Evolutionary conservation across 495 filamentous ascomycete species (phyloP).

Genomic region (Aspergillus indologenus): DNA sequence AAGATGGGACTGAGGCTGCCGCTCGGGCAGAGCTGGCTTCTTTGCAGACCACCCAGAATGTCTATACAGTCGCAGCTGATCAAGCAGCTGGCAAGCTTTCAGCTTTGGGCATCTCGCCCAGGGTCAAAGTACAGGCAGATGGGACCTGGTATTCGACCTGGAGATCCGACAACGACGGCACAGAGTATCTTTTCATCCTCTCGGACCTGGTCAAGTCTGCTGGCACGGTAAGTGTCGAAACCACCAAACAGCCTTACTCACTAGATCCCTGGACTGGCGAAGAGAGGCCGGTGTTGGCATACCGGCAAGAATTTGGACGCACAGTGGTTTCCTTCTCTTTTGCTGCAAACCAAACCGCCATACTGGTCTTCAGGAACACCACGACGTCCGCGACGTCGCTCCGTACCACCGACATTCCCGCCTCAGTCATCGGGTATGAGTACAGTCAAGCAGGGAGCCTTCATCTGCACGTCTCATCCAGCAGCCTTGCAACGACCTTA

Average conservation of each 20-base stretch:
- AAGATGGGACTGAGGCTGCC: slow-evolving; percentile 13
- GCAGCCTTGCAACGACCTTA: slow-evolving; percentile 4
- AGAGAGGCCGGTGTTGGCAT: slow-evolving; percentile 29
- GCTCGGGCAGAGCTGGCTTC: slow-evolving; percentile 3
- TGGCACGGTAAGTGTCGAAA: slow-evolving; percentile 26
- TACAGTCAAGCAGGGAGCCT: slow-evolving; percentile 11
- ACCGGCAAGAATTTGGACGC: slow-evolving; percentile 18
- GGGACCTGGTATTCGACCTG: slow-evolving; percentile 35
- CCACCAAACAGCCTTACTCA: slow-evolving; percentile 30
- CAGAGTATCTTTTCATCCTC: slow-evolving; percentile 40
- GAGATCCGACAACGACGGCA: slow-evolving; percentile 22
- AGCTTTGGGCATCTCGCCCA: slow-evolving; percentile 19
- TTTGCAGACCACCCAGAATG: slow-evolving; percentile 19
- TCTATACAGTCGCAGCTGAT: slow-evolving; percentile 14
- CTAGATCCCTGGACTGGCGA: slow-evolving; percentile 43
- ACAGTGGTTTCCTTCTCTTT: slow-evolving; percentile 31
- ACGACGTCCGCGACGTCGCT: neutral
- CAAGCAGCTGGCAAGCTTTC: slow-evolving; percentile 25
- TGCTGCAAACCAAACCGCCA: slow-evolving; percentile 31
- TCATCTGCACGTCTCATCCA: slow-evolving; percentile 18
- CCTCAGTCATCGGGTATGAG: slow-evolving; percentile 22
- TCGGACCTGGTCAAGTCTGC: slow-evolving; percentile 29
- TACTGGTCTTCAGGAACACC: slow-evolving; percentile 32
- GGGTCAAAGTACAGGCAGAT: slow-evolving; percentile 24
- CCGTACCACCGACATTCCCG: slow-evolving; percentile 11